Evolutionary conservation across 1,139 yeast species (phyloP), one percentile per base, ranked within the genome.

Genomic region (Torulaspora pretoriensis): DNA sequence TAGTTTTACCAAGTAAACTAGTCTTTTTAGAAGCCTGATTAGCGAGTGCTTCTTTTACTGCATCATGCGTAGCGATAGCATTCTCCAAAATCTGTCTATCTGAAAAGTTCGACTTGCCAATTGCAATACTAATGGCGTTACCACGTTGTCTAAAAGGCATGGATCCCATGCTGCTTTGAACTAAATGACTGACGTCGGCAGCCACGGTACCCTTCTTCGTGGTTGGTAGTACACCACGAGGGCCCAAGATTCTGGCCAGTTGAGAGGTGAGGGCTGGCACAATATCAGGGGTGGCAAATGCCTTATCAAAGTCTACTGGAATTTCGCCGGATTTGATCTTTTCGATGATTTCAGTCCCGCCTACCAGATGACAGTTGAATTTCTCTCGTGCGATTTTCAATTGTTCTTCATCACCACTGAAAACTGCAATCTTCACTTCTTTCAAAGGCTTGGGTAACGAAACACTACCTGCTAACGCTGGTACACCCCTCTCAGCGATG

Each of bases 171-270:
- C 81, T 79, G 19, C 72, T 69, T 36, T 68, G 64, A 51, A 89
- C 74, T 49, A 83, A 69, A 8, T 67, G 64, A 25, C 68, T 71
- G 30, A 87, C 68, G 54, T 87, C 79, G n/a, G 77, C 78, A 1
- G 87, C 73, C 13, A 92, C 94, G 1, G 97, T 90, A 12, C 96
- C 95, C 62, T 81, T 84, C 69, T 89, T 90, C 13, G 78, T 79
- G 39, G 78, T 75, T 40, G 98, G 98, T 87, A 90, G 83, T 53
- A 92, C 74, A 24, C 96, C 96, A 59, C 75, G 80, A 34, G 96
- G 95, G 48, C 98, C 97, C 54, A 94, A 73, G 12, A 76, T 72
- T 60, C 89, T 78, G 24, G 95, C 96, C 28, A 88, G 70, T 43
- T 76, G 72, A 41, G 67, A 61, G 51, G 74, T 76, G 55, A 92